Percentiles rank a stretch among this genome's conserved stretches.
These are phyloP conservation scores for Galerina sulciceps DNA, from an alignment of 768 basidiomycete genomes.

Conservation along the genomic window DNA sequence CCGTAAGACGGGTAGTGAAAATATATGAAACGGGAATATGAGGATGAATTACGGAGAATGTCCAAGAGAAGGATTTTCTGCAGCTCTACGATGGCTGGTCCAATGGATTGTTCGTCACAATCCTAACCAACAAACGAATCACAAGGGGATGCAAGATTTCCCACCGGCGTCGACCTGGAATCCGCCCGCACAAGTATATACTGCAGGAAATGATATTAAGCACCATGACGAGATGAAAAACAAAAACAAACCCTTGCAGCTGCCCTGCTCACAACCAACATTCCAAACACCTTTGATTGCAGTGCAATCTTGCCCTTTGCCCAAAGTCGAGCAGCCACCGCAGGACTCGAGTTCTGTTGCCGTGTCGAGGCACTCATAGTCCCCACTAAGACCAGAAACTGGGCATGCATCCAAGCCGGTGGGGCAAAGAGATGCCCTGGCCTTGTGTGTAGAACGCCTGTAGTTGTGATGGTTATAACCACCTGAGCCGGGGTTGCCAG, in stretches of 20 bases:
- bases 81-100: background rate
- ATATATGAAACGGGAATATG: no score
- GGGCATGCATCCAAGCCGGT: conserved; percentile 60
- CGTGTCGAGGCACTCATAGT: conserved; percentile 70
- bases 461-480: conserved; percentile 20
- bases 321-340: conserved; percentile 73
- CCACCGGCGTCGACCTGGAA: conserved; percentile 47
- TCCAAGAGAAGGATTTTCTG: no score
- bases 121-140: background rate
- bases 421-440: conserved; percentile 50
- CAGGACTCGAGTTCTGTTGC: conserved; percentile 68
- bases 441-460: conserved; percentile 22
- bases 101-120: background rate
- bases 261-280: conserved; percentile 66
- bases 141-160: conserved; percentile 40
- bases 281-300: conserved; percentile 67
- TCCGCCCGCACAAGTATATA: conserved; percentile 54
- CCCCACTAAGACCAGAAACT: conserved; percentile 43
- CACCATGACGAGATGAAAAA: background rate
- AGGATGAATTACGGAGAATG: no score
- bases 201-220: conserved; percentile 30
- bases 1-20: no score
- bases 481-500: conserved; percentile 18
- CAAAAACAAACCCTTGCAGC: conserved; percentile 52
- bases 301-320: conserved; percentile 73